Percentiles rank a stretch among this genome's conserved stretches.
Evolutionary conservation across 148 eudicot genomes (phyloP).

Genomic region (Arctostaphylos glauca): DNA sequence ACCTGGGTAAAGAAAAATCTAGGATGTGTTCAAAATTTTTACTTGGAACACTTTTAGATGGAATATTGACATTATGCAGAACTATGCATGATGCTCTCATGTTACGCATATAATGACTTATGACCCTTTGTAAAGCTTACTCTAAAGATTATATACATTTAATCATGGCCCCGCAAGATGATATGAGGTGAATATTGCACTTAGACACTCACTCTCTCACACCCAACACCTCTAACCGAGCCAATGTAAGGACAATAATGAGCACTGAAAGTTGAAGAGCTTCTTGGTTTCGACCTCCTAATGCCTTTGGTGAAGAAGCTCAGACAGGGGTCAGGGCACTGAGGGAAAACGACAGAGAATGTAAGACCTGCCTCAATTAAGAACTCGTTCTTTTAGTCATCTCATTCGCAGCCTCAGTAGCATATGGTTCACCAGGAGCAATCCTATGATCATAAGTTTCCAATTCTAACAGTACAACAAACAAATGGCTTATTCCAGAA

Average conservation of each 20-base stretch:
- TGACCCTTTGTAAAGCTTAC: neutral
- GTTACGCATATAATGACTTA: neutral
- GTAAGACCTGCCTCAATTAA: neutral
- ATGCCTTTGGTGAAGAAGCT: neutral
- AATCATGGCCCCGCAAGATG: neutral
- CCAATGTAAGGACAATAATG: neutral
- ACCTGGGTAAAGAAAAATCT: too few species aligned
- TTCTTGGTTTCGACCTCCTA: neutral
- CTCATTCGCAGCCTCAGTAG: neutral
- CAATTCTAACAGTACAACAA: neutral
- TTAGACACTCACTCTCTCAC: neutral
- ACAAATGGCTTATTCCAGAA: neutral
- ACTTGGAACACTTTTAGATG: too few species aligned
- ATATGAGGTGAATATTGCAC: neutral
- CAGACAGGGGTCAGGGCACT: neutral
- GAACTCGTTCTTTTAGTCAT: neutral
- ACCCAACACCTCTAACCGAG: neutral
- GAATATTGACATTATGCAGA: too few species aligned
- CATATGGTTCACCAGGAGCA: neutral
- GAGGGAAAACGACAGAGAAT: neutral
- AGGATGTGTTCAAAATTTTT: too few species aligned
- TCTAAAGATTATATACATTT: neutral
- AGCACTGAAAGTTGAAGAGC: neutral
- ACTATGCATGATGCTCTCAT: neutral
- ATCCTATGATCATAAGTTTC: neutral